Evolutionary conservation across 2,329 filamentous ascomycete genomes (phyloP), one percentile per base, ranked within the genome.

Genomic region (Pseudocercospora fijiensis): DNA sequence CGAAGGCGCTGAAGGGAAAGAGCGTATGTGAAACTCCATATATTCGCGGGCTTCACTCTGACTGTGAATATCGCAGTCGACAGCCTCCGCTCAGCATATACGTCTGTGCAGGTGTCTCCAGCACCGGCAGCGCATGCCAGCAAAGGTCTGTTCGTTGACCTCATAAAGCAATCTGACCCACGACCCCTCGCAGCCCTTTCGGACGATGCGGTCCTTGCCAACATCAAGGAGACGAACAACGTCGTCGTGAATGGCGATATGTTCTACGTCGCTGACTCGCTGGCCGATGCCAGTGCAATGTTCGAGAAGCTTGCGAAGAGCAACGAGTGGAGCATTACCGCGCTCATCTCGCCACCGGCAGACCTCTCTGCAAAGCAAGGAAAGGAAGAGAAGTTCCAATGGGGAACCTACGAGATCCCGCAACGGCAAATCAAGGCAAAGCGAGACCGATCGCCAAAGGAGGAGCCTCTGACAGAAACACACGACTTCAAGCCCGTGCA

Each of bases 331-430:
- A 65, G 64, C 49, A 67, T 72, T n/a, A 73, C 72, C 5, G 65
- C 67, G 2, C 60, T 74, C 22, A 58, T 71, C 49, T 65, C 67
- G 8, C 65, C 65, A 7, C 53, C 66, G n/a, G 59, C 63, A 37
- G 62, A 64, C 51, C 28, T 58, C 30, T 57, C 58, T 4, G 67
- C 64, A 22, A 30, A 33, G 52, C 28, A 16, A 22, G 53, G 53
- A 37, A 63, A 64, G 26, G 62, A 68, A 18, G 62, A 61, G n/a
- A 63, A 67, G 41, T 68, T 65, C 22, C 67, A 68, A 41, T 76
- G 74, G 71, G 75, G 74, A 20, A 75, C 70, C 10, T 76, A 76
- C 65, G 61, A 64, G 37, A 72, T 73, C 67, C 69, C 71, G 9
- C 58, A 61, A 61, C 51, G 58, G 8, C 65, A 69, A 11, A 58